Evolutionary conservation across 1,284 basidiomycete genomes (phyloP).

Genomic region (Ustilago vetiveriae): DNA sequence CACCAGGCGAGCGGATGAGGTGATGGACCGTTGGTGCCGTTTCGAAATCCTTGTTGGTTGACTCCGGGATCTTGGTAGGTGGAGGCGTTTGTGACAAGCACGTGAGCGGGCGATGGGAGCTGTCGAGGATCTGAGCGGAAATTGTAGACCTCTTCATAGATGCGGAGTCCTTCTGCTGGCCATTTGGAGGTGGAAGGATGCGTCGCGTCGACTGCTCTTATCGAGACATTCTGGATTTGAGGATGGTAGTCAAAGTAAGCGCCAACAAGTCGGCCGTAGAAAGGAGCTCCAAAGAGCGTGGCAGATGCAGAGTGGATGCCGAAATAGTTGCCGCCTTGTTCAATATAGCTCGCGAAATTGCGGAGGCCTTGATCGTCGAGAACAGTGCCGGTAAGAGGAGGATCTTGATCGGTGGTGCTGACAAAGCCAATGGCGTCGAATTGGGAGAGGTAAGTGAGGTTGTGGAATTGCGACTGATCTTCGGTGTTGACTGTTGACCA

Average conservation of each 20-base stretch:
- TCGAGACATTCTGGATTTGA: constrained; percentile 71
- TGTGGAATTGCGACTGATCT: constrained; percentile 40
- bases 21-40: constrained; percentile 76
- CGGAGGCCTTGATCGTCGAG: constrained; percentile 74
- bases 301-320: constrained; percentile 78
- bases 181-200: constrained; percentile 47
- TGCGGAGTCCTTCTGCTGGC: constrained; percentile 23
- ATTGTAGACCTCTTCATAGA: constrained; percentile 73
- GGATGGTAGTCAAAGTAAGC: constrained; percentile 82
- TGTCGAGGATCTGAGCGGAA: constrained; percentile 79
- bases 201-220: constrained; percentile 14
- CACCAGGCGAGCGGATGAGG: constrained; percentile 75
- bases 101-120: constrained; percentile 61
- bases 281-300: constrained; percentile 75
- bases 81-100: constrained; percentile 52
- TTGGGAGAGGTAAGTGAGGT: constrained; percentile 34
- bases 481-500: constrained; percentile 44
- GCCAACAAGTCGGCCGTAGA: constrained; percentile 72
- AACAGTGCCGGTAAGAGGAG: constrained; percentile 69
- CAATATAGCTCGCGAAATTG: constrained; percentile 75
- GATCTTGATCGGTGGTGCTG: constrained; percentile 74
- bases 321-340: constrained; percentile 77
- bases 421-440: constrained; percentile 73
- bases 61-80: constrained; percentile 42
- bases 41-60: constrained; percentile 69